A percentile compares a stretch with the other conserved stretches of the same genome.
Conservation (phyloP, 345 rosid genomes). For the Diplotaxis tenuifolia region DNA sequence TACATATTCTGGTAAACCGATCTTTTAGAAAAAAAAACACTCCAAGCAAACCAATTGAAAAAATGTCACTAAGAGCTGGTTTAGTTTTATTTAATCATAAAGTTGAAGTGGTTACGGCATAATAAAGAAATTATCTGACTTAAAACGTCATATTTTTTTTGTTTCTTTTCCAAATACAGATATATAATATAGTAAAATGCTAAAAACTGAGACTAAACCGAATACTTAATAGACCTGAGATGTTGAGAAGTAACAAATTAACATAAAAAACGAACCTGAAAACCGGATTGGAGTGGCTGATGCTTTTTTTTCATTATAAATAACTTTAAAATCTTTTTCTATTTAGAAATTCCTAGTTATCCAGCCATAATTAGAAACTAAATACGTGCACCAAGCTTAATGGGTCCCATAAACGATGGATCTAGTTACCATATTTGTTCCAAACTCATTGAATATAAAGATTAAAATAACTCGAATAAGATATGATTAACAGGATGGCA, state of each 20-base stretch:
- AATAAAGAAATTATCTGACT: neutral
- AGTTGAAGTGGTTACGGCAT: neutral
- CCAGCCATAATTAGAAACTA: neutral
- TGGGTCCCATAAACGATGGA: conserved; percentile 30
- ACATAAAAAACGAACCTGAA: neutral
- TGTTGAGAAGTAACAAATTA: neutral
- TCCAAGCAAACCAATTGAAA: neutral
- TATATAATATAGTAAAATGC: neutral
- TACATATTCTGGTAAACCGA: neutral
- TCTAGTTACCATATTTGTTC: conserved; percentile 25
- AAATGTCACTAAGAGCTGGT: neutral
- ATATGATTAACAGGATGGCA: conserved; percentile 31
- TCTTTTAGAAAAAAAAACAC: neutral
- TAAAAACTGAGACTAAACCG: neutral
- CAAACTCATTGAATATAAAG: neutral
- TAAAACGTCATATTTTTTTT: neutral
- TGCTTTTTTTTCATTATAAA: neutral
- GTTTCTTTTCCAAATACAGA: neutral
- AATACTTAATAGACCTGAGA: neutral
- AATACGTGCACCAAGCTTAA: conserved; percentile 5
- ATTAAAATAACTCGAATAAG: neutral
- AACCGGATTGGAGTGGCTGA: too few relatives aligned
- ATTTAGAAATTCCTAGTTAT: neutral
- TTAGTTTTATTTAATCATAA: neutral
- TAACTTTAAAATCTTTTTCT: neutral